Evolutionary conservation across 1,284 basidiomycete genomes (phyloP), one percentile per base, ranked within the genome.

Genomic region (Boletellus sp.): DNA sequence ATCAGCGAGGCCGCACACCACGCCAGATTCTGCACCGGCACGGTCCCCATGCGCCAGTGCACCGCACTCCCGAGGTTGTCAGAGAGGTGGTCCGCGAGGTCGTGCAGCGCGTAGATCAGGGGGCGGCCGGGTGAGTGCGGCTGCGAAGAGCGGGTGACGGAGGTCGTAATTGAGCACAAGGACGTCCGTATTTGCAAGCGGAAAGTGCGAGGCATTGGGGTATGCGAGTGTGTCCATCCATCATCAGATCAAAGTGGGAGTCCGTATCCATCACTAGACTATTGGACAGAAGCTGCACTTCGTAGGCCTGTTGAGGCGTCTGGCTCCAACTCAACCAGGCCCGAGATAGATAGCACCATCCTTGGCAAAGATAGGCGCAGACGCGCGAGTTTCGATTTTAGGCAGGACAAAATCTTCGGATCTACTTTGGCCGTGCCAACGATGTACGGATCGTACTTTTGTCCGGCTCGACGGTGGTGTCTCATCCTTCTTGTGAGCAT

Each of bases 1-100:
- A 80, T 67, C 32, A 81, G 66, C 1, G 71, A 68, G 49, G 73
- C 66, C 0, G 77, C 77, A 52, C 79, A 81, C 43, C 69, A 68
- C 0, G 67, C 61, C 2, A 81, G 64, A 15, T 69, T 56, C 19
- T 67, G 63, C 1, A 69, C 58, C 0, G 71, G 58, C 33, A 80
- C 68, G 26, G 65, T 74, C 56, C 79, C 77, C 72, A 77, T 77
- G 30, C 75, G 64, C 79, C 79, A 81, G 56, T 80, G 74, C 11
- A 81, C 70, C 1, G 70, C 74, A 1, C 76, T 59, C 1, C 54
- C 56, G 0, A 65, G 37, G 11, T 74, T 69, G 0, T 66, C 64
- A 0, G 63, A 53, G 28, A 79, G 64, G 35, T 61, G 62, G 13
- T 60, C 59, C 0, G 76, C 73, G 6, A 79, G 69, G 15, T 65